Evolutionary conservation across 2,329 filamentous ascomycete species (phyloP).

Genomic region (Penicillium occitanis): DNA sequence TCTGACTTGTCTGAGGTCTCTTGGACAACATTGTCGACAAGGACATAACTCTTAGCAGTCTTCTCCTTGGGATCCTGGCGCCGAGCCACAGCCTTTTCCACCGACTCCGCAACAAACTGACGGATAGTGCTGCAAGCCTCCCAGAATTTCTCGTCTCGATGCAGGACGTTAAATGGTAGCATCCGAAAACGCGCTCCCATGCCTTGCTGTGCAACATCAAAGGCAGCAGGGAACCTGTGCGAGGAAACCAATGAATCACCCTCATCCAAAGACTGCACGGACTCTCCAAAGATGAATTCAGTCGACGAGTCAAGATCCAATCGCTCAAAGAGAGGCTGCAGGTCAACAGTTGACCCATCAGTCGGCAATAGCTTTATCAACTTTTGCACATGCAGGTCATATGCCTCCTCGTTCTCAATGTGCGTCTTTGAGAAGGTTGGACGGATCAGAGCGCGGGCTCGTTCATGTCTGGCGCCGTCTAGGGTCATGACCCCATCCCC

Average conservation of each 20-base stretch:
- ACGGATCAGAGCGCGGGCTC: conserved; percentile 73
- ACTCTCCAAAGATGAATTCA: conserved; percentile 66
- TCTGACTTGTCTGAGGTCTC: conserved; percentile 48
- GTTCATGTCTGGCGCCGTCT: conserved; percentile 58
- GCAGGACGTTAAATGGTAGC: conserved; percentile 25
- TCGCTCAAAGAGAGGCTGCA: conserved; percentile 63
- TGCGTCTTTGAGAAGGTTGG: conserved; percentile 79
- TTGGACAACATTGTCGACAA: conserved; percentile 50
- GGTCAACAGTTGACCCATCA: conserved; percentile 61
- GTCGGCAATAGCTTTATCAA: conserved; percentile 63
- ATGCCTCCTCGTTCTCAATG: conserved; percentile 55
- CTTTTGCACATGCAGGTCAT: conserved; percentile 60
- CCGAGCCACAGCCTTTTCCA: conserved; percentile 67
- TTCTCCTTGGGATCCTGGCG: conserved; percentile 56
- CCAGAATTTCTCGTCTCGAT: conserved; percentile 19
- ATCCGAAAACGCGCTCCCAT: conserved; percentile 33
- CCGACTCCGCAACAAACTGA: conserved; percentile 52
- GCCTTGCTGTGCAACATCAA: conserved; percentile 30
- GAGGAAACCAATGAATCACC: background rate
- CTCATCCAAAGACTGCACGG: conserved; percentile 42
- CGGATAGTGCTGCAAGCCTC: conserved; percentile 13
- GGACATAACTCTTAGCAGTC: conserved; percentile 42
- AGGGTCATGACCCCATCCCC: conserved; percentile 49
- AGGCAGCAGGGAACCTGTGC: conserved; percentile 45
- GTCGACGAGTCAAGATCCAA: conserved; percentile 69